Evolutionary conservation across 306 rosid species (phyloP).

Genomic region (Medicago arabica): DNA sequence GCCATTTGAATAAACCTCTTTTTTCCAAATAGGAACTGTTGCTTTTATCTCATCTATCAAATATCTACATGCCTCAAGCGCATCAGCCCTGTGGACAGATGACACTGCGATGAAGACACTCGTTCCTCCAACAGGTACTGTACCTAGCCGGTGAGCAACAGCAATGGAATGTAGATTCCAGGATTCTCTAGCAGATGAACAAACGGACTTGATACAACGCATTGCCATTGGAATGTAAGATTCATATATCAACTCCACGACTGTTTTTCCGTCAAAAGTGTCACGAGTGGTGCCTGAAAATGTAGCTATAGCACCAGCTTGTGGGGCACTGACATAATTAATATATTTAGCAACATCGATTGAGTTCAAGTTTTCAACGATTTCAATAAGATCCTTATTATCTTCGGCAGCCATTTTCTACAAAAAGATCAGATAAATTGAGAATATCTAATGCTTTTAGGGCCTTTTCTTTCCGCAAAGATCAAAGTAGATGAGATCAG

Average conservation of each 20-base stretch:
- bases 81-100: conserved; percentile 77
- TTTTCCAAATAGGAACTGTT: conserved; percentile 93
- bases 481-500: conserved; percentile 19
- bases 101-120: conserved; percentile 80
- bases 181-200: conserved; percentile 74
- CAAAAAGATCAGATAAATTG: background rate
- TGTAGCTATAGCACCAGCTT: conserved; percentile 91
- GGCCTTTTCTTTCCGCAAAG: conserved; percentile 12
- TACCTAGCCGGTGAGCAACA: conserved; percentile 80
- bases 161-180: conserved; percentile 87
- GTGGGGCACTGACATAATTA: conserved; percentile 71
- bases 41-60: conserved; percentile 88
- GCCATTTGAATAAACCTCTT: conserved; percentile 88
- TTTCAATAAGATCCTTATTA: conserved; percentile 68
- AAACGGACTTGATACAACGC: conserved; percentile 66
- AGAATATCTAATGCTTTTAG: background rate
- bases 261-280: conserved; percentile 81
- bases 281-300: conserved; percentile 90
- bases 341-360: conserved; percentile 71
- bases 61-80: conserved; percentile 80
- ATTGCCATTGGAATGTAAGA: conserved; percentile 91
- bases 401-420: conserved; percentile 68
- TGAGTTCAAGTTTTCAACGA: conserved; percentile 60
- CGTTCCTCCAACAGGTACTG: conserved; percentile 78
- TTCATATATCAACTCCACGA: conserved; percentile 81